These are phyloP conservation scores for Pseudotsuga menziesii DNA, from an alignment of 75 land plant species.

Conservation along the genomic window DNA sequence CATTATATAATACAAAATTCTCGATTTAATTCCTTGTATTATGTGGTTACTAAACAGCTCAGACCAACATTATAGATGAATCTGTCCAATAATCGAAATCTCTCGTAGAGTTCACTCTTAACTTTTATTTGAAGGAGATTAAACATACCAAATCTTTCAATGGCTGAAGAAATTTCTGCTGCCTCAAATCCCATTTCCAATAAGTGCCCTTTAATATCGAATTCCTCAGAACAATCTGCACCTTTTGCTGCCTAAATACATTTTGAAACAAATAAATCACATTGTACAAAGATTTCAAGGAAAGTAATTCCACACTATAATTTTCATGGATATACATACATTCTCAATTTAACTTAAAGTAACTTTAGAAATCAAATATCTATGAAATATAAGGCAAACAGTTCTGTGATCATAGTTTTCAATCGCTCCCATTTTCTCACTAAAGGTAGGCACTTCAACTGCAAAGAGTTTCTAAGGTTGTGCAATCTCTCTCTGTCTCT, in stretches of 20 bases:
- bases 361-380: neutral
- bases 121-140: neutral
- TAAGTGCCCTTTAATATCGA: neutral
- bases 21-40: neutral
- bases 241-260: no score
- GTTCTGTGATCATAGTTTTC: neutral
- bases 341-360: neutral
- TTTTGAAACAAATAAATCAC: neutral
- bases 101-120: neutral
- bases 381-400: neutral
- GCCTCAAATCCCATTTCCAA: conserved; percentile 3
- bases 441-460: neutral
- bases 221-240: neutral
- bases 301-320: neutral
- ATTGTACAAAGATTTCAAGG: neutral
- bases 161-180: neutral
- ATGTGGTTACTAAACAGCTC: neutral
- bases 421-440: neutral
- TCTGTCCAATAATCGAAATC: neutral
- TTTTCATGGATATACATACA: neutral
- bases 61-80: neutral
- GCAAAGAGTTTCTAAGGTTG: neutral
- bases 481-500: neutral
- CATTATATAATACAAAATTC: neutral
- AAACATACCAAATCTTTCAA: conserved; percentile 6